Percentiles rank a stretch among this genome's conserved stretches.
phyloP scores from a whole-genome alignment of 163 green algal genomes.

The Smithsoniella earleae region DNA sequence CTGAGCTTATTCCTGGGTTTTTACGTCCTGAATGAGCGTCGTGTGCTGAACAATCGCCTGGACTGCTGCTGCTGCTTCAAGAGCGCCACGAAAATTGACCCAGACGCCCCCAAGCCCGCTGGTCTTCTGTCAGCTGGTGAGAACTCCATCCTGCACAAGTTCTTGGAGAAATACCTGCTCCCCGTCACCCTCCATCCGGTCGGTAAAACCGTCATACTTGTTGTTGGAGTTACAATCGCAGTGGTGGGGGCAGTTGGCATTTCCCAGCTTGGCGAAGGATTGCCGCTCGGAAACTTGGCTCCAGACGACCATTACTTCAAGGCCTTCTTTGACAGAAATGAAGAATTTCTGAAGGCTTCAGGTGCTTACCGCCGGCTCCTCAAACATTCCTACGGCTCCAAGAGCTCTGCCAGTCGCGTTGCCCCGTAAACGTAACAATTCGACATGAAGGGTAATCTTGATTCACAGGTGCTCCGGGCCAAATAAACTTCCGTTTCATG shows the following conservation, averaged over 20 bases:
- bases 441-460: too few relatives aligned
- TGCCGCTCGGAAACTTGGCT: background rate
- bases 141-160: conserved; percentile 14
- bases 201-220: background rate
- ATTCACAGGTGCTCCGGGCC: conserved; percentile 26
- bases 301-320: conserved; percentile 24
- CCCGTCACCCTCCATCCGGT: too few relatives aligned
- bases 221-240: background rate
- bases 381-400: too few relatives aligned
- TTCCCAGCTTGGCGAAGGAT: background rate
- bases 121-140: background rate
- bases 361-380: background rate
- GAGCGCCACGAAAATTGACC: background rate
- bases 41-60: conserved; percentile 31
- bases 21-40: conserved; percentile 39
- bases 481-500: conserved; percentile 39
- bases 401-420: too few relatives aligned
- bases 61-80: conserved; percentile 41
- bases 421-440: too few relatives aligned
- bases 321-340: background rate
- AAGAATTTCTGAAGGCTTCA: background rate
- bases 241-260: conserved; percentile 42
- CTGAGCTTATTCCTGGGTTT: conserved; percentile 38
- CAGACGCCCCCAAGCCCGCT: background rate
- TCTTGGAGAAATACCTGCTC: conserved; percentile 21